phyloP scores from a whole-genome alignment of 2,329 filamentous ascomycete species.

The Fusarium nurragi region DNA sequence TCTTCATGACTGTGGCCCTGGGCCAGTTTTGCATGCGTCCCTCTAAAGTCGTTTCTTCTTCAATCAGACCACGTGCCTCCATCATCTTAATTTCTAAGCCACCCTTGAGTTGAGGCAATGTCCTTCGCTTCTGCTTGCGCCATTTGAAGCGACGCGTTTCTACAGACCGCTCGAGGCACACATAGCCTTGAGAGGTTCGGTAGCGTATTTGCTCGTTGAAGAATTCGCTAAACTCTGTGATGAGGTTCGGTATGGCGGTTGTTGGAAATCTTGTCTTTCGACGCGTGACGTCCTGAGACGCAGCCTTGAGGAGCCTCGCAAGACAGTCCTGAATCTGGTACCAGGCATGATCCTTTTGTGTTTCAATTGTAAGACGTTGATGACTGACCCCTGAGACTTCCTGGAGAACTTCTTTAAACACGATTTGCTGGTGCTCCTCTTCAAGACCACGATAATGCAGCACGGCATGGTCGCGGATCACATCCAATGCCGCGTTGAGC shows the following conservation, averaged over 20 bases:
- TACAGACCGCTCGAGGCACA: constrained; percentile 41
- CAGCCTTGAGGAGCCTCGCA: constrained; percentile 40
- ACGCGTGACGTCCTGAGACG: constrained; percentile 34
- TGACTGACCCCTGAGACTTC: constrained; percentile 23
- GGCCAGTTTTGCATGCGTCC: constrained; percentile 39
- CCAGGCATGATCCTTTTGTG: constrained; percentile 48
- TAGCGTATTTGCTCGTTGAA: constrained; percentile 46
- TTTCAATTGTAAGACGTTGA: constrained; percentile 44
- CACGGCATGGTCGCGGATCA: constrained; percentile 54
- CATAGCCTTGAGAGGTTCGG: constrained; percentile 47
- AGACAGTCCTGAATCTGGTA: constrained; percentile 46
- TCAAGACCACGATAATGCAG: constrained; percentile 49
- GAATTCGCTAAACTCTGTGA: constrained; percentile 50
- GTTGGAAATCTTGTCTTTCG: constrained; percentile 38
- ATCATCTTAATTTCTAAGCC: constrained; percentile 16
- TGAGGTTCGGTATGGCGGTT: constrained; percentile 44
- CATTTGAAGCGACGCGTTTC: constrained; percentile 37
- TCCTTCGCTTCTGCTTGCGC: constrained; percentile 34
- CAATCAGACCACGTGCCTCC: constrained; percentile 21
- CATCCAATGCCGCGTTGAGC: constrained; percentile 47
- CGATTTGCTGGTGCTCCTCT: constrained; percentile 40
- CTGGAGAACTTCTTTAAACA: constrained; percentile 49
- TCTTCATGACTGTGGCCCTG: constrained; percentile 23
- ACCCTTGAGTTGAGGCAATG: constrained; percentile 42
- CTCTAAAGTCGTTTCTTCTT: constrained; percentile 18